These are phyloP conservation scores for Sclerotinia minor DNA, from an alignment of 2,329 filamentous ascomycete genomes.

Conservation along the genomic window DNA sequence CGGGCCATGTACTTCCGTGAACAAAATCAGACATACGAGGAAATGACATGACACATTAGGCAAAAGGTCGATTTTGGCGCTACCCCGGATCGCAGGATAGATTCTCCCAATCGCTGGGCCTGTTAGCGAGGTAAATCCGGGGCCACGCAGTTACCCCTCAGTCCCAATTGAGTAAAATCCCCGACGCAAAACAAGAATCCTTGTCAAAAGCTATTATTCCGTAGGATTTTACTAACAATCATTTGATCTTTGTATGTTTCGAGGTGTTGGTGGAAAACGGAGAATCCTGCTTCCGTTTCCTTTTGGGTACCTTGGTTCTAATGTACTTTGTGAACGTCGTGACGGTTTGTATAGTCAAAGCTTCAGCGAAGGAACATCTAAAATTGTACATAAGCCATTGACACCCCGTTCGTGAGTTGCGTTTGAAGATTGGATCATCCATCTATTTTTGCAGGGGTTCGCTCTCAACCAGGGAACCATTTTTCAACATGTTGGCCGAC, in stretches of 20 bases:
- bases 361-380: neutral
- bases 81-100: conserved; percentile 2
- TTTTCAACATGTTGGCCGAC: neutral
- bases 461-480: neutral
- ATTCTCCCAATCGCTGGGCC: neutral
- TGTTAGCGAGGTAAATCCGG: neutral
- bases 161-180: neutral
- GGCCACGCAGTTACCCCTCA: neutral
- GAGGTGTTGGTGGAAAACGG: neutral
- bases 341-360: neutral
- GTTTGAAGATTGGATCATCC: neutral
- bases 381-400: neutral
- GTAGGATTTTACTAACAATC: neutral
- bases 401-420: neutral
- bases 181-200: neutral
- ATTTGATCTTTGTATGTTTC: neutral
- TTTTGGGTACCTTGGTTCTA: neutral
- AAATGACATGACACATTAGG: neutral
- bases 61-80: neutral
- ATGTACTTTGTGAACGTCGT: neutral
- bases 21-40: conserved; percentile 1
- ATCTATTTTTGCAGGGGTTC: neutral
- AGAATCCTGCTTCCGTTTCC: conserved; percentile 1
- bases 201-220: neutral
- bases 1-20: conserved; percentile 11